Evolutionary conservation across 305 asterid genomes (phyloP).

Genomic region (Rubia peregrina): DNA sequence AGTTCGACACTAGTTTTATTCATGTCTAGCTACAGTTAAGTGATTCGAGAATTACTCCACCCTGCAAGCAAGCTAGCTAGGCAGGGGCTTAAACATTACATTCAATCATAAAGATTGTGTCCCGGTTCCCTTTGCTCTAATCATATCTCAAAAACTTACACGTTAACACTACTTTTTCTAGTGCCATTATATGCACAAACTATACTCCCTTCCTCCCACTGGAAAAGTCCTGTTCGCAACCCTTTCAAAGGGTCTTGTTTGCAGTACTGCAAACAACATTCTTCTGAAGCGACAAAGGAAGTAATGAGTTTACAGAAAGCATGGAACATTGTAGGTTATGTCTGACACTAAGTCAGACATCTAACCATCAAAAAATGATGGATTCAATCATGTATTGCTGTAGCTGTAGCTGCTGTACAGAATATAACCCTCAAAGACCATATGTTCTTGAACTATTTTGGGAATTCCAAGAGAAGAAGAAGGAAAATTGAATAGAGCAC

Average conservation of each 20-base stretch:
- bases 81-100: background rate
- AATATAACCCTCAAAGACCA: background rate
- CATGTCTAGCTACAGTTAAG: background rate
- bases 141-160: background rate
- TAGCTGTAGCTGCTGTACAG: background rate
- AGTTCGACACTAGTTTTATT: background rate
- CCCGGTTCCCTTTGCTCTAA: background rate
- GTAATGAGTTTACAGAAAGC: background rate
- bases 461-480: background rate
- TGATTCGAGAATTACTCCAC: background rate
- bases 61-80: background rate
- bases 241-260: no score
- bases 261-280: background rate
- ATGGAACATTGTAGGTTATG: background rate
- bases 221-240: background rate
- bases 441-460: background rate
- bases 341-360: background rate
- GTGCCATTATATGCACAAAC: background rate
- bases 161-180: background rate
- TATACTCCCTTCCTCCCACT: background rate
- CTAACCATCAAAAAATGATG: background rate
- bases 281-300: background rate
- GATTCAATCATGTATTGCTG: background rate
- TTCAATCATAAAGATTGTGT: background rate
- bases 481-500: slow-evolving; percentile 23